Percentiles rank a stretch among this genome's conserved stretches.
Conservation (phyloP, 257 asterid genomes). For the Plectranthus barbatus region DNA sequence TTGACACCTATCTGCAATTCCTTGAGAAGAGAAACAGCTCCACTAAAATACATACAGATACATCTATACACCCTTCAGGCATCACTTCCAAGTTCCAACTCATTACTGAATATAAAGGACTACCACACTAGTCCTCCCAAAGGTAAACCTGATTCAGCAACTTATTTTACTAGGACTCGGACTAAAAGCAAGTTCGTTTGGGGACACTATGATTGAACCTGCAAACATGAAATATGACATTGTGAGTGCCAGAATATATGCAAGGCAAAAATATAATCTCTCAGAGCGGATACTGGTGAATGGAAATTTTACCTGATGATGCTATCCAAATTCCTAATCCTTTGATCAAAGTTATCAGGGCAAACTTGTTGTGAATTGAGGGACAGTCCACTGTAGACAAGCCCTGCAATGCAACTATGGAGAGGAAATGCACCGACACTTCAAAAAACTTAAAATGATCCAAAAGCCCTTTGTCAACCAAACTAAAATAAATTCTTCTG, state of each 20-base stretch:
- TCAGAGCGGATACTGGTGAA: neutral
- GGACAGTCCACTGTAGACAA: no score
- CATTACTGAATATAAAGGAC: neutral
- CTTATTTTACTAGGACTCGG: constrained; percentile 21
- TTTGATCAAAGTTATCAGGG: constrained; percentile 9
- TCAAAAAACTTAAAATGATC: constrained; percentile 19
- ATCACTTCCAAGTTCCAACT: no score
- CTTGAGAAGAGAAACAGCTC: no score
- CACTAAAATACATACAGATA: no score
- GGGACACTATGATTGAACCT: constrained; percentile 24
- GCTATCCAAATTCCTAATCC: constrained; percentile 10
- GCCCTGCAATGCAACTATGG: neutral
- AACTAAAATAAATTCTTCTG: constrained; percentile 9
- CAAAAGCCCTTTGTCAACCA: constrained; percentile 12
- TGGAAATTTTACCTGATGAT: constrained; percentile 22
- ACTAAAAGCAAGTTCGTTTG: constrained; percentile 13
- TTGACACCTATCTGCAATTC: no score
- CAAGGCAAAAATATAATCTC: neutral
- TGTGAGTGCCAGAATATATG: neutral
- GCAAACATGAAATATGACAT: constrained; percentile 16
- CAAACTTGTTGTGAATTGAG: no score
- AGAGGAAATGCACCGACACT: constrained; percentile 4
- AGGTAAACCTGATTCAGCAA: constrained; percentile 18
- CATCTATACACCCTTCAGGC: no score
- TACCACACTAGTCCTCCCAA: constrained; percentile 8